Evolutionary conservation across 2,329 filamentous ascomycete species (phyloP), one percentile per base, ranked within the genome.

Genomic region (Neofusicoccum sp.): DNA sequence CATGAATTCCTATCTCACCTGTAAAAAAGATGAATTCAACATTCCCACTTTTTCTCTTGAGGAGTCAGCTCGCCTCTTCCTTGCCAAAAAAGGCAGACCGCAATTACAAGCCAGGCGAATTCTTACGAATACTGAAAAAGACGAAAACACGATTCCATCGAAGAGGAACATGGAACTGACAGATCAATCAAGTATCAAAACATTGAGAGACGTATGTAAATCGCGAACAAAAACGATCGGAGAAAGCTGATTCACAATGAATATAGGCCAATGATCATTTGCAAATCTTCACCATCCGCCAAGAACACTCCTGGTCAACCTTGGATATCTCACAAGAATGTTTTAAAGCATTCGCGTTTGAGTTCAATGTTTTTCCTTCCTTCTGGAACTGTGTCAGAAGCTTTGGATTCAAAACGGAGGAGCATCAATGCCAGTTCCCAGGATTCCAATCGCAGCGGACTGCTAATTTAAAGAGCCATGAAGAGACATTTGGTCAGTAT

Each of bases 401-500:
- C 1, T 62, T 62, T 33, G 60, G 60, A 4, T 16, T 11, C 12
- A 64, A 60, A 38, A 31, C 1, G 14, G 48, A 49, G 1, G 58
- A 62, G 41, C 54, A 62, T 26, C 56, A 64, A 36, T 62, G 54
- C 36, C 44, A 58, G 6, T 64, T 64, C 31, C 62, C 62, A 6
- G 44, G 49, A 26, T 64, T 62, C 12, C 3, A 24, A 4, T 51
- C 34, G 5, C 58, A 30, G 12, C 9, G 34, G 4, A 4, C 14
- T 2, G 9, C 20, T 31, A 12, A 1, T n/a, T 11, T 47, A 2
- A 9, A 11, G 4, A n/a, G 14, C 14, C 2, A 45, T 28, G 20
- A 24, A 8, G 0, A n/a, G n/a, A n/a, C 48, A n/a, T 14, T 53
- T 2, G 48, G 48, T 53, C 6, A 2, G 34, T 7, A 4, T 26